phyloP scores from a whole-genome alignment of 805 yeast species.

The Candida maesae region DNA sequence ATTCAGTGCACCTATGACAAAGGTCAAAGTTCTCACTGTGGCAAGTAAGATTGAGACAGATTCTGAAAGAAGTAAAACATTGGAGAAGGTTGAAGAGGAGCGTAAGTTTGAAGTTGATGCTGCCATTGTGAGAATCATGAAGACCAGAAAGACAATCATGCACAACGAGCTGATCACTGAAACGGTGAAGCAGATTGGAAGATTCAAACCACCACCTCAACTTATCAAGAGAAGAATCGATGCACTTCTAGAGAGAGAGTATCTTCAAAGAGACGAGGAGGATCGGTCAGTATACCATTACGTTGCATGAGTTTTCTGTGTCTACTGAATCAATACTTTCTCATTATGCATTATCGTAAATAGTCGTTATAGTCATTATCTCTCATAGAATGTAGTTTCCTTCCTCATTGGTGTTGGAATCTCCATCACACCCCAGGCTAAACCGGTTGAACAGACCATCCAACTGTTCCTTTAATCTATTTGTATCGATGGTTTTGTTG shows the following conservation, averaged over 20 bases:
- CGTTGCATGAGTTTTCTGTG: conserved; percentile 49
- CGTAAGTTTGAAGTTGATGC: conserved; percentile 74
- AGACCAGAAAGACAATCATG: conserved; percentile 55
- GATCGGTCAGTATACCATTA: conserved; percentile 61
- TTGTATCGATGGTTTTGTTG: background rate
- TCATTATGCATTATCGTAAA: background rate
- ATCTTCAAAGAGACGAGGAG: conserved; percentile 64
- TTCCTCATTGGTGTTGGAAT: too few relatives aligned
- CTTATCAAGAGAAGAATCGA: conserved; percentile 72
- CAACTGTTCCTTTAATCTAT: conserved; percentile 1
- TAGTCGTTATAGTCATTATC: background rate
- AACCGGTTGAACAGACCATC: conserved; percentile 11
- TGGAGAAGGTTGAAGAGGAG: conserved; percentile 56
- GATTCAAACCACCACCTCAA: conserved; percentile 68
- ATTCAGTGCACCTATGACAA: conserved; percentile 63
- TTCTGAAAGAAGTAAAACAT: conserved; percentile 36
- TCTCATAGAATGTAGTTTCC: too few relatives aligned
- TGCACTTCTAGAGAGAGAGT: conserved; percentile 75
- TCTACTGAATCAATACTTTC: background rate
- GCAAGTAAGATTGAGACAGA: conserved; percentile 47
- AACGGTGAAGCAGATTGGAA: conserved; percentile 53
- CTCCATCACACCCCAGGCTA: too few relatives aligned
- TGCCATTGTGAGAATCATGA: conserved; percentile 85
- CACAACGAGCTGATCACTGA: conserved; percentile 70
- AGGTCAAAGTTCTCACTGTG: conserved; percentile 71